Evolutionary conservation across 495 filamentous ascomycete genomes (phyloP), one percentile per base, ranked within the genome.

Genomic region (Geoglossum glabrum): DNA sequence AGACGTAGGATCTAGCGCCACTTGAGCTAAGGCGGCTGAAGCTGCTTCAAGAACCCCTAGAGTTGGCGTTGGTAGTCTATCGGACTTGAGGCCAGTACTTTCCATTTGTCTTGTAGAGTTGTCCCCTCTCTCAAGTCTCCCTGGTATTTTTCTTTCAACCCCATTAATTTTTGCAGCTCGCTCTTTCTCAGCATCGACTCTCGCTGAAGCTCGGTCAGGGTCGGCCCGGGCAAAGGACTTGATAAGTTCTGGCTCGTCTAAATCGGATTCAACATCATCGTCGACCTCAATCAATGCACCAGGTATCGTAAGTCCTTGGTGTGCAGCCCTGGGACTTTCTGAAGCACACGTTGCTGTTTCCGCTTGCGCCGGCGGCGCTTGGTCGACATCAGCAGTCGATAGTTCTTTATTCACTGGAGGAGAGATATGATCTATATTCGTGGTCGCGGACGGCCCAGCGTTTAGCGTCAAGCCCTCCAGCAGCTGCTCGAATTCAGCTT

Each of bases 381-480:
- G 49, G n/a, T 21, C 40, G 40, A 21, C n/a, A 19, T 45, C 40
- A 45, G 10, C 10, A 21, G 40, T 31, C 7, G 26, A 13, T 17
- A 1, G 23, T 30, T 17, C 49, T 19, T 52, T 52, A 6, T 15
- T 52, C 49, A 52, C 11, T 52, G 49, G 6, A 52, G 49, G 28
- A 52, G 49, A 26, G 49, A 52, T 15, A 52, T 4, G 4, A 52
- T 52, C 49, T 52, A 13, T 52, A 30, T 30, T 52, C 25, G 49
- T 13, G 28, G 23, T 31, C 49, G 49, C 49, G 49, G 49, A 52
- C 25, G 49, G 40, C 40, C 40, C 28, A 52, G 49, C 25, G 23
- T 52, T 52, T 52, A 52, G 49, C 49, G 49, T 52, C 49, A 52
- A 52, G 23, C 49, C 49, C 17, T 52, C 49, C 49, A 52, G 49